phyloP scores from a whole-genome alignment of 257 asterid species.

The Capsicum baccatum region DNA sequence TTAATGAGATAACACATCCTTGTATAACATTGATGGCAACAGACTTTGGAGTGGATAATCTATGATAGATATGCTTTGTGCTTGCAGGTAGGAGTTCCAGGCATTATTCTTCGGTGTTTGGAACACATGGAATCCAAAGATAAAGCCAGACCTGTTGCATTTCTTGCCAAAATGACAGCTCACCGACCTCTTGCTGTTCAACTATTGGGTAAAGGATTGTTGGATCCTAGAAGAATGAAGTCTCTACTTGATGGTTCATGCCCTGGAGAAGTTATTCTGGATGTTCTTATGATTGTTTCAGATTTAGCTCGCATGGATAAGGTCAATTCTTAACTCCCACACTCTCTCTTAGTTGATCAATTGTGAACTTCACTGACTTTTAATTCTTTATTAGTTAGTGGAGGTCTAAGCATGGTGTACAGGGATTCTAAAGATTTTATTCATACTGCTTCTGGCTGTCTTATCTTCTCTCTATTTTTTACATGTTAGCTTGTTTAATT shows the following conservation, averaged over 20 bases:
- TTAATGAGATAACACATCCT: slow-evolving; percentile 11
- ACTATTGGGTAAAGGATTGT: slow-evolving; percentile 82
- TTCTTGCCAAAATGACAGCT: slow-evolving; percentile 79
- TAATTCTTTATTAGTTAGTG: background rate
- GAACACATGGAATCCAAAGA: slow-evolving; percentile 83
- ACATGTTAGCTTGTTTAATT: slow-evolving; percentile 8
- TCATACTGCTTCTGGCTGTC: background rate
- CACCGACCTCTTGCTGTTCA: slow-evolving; percentile 84
- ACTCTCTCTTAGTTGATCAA: background rate
- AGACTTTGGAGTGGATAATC: slow-evolving; percentile 1
- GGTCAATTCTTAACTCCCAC: slow-evolving; percentile 46
- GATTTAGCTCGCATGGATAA: slow-evolving; percentile 98
- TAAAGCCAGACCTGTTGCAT: slow-evolving; percentile 81
- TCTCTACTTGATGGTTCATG: slow-evolving; percentile 69
- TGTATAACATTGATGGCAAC: background rate
- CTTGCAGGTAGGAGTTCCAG: slow-evolving; percentile 73
- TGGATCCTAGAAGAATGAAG: slow-evolving; percentile 76
- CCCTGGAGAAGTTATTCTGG: slow-evolving; percentile 81
- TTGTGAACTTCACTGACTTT: slow-evolving; percentile 1
- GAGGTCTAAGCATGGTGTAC: background rate
- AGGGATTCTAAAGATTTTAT: background rate
- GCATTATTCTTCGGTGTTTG: slow-evolving; percentile 70
- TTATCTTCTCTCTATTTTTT: background rate
- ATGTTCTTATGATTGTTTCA: slow-evolving; percentile 93
- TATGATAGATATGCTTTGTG: slow-evolving; percentile 33